Conservation (phyloP, 2,329 filamentous ascomycete species). For the Metarhizium anisopliae region DNA sequence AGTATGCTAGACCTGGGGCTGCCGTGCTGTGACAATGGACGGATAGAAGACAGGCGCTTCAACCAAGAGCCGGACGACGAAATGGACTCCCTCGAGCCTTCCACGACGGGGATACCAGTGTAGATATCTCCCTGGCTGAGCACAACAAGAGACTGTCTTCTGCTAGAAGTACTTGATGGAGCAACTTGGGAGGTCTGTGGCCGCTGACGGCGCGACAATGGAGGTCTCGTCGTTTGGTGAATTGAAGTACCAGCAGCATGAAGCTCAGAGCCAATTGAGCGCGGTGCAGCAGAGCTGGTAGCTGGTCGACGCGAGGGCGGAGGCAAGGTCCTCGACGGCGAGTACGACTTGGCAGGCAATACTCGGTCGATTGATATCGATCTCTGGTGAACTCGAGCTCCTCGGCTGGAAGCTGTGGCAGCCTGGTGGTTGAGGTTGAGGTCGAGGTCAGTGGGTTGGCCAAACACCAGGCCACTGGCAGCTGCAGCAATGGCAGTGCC, state of each 20-base stretch:
- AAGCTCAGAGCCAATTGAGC: neutral
- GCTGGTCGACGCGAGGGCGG: conserved; percentile 7
- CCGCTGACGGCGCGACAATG: conserved; percentile 28
- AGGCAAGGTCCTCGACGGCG: neutral
- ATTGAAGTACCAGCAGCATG: conserved; percentile 19
- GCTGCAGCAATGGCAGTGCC: conserved; percentile 54
- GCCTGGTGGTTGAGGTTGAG: conserved; percentile 20
- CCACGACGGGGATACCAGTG: conserved; percentile 20
- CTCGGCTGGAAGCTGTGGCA: conserved; percentile 9
- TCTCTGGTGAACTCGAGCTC: conserved; percentile 15
- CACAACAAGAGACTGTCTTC: conserved; percentile 32
- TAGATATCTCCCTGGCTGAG: neutral
- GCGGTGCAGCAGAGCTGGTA: conserved; percentile 2
- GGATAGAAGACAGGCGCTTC: conserved; percentile 59
- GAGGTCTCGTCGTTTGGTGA: conserved; percentile 23
- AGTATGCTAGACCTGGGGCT: conserved; percentile 56
- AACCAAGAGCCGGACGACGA: conserved; percentile 65
- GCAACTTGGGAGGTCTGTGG: conserved; percentile 31
- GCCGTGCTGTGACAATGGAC: conserved; percentile 55
- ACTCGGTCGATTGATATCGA: conserved; percentile 27
- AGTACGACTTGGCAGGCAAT: conserved; percentile 9
- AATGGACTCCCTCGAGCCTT: conserved; percentile 44
- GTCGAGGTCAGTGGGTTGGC: conserved; percentile 41
- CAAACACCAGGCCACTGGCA: conserved; percentile 50
- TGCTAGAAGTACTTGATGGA: conserved; percentile 27